Conservation (phyloP, 768 basidiomycete species). For the Baorangia bicolor region DNA sequence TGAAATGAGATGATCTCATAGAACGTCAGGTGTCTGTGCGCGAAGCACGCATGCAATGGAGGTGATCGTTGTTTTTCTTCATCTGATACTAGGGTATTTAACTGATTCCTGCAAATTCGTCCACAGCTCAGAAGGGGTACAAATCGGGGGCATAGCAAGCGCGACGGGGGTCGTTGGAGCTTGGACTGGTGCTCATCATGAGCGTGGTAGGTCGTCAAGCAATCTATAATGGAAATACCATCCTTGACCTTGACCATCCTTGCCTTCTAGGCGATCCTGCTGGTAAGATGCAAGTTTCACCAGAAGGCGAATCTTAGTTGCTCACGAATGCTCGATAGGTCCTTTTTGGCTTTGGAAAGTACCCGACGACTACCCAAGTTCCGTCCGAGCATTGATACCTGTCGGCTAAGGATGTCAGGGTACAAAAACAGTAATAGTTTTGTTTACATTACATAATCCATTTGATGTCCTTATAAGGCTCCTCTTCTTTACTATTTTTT, state of each 20-base stretch:
- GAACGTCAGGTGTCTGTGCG: conserved; percentile 50
- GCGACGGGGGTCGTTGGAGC: conserved; percentile 65
- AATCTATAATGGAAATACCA: neutral
- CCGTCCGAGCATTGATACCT: conserved; percentile 31
- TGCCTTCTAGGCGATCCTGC: conserved; percentile 57
- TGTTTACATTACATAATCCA: conserved; percentile 14
- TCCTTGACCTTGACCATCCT: neutral
- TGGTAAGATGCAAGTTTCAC: conserved; percentile 41
- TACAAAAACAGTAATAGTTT: neutral
- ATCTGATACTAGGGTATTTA: neutral
- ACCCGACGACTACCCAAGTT: conserved; percentile 35
- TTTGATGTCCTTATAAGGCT: neutral
- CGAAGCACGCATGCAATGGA: conserved; percentile 56
- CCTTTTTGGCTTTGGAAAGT: conserved; percentile 77
- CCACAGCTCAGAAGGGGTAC: conserved; percentile 62
- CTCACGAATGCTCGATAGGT: conserved; percentile 36
- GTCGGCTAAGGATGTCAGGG: neutral
- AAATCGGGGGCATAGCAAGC: conserved; percentile 64
- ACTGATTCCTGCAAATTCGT: neutral
- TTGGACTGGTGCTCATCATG: conserved; percentile 66
- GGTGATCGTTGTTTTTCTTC: conserved; percentile 37
- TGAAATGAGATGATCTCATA: conserved; percentile 10
- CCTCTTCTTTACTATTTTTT: neutral
- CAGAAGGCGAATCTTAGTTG: neutral
- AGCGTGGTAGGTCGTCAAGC: conserved; percentile 40